Base-by-base conservation (phyloP, 164 flowering plant species). In the Magnolia changhungtana region DNA sequence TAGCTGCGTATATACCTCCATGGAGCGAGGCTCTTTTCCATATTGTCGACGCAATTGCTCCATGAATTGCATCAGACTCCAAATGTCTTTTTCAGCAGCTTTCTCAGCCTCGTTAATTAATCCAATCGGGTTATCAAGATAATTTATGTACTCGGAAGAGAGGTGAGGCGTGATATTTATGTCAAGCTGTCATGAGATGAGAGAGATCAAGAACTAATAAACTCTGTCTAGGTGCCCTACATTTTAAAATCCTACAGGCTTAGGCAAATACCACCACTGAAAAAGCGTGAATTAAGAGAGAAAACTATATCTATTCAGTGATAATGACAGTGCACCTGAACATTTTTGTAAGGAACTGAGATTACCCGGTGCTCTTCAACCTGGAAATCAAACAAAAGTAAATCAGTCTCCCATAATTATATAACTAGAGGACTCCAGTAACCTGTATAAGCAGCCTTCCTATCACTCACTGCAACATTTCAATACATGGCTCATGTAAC, bases 21-120 rank as follows among this genome's bases (percentile, higher is more conserved):
- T 96, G 71, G 99, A 87, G 73, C 72, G 80, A 27, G 99, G 99
- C 84, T 93, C 99, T 83, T 93, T 93, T 72, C 99, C 98, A 86
- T 95, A 87, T 67, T 89, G 97, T 37, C 95, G 87, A 14, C 98
- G 91, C 64, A 96, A 81, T 80, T 88, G 87, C 82, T 92, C 98
- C 3, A 96, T 85, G 73, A 89, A 96, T 77, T 92, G 94, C 89
- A 96, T 88, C 78, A 96, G 83, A 79, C 87, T 89, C 96, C 92
- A 90, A 23, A 87, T 89, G 80, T 85, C 92, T 74, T 84, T 81
- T 80, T 91, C 93, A 72, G 99, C 98, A 77, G 98, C 94, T 81
- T 83, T 89, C 85, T 96, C 98, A 71, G 94, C 96, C 75, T 87
- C 90, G 68, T 80, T 82, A 19, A 95, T 84, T 67, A 89, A 82